Base-by-base conservation (phyloP, 345 rosid species). In the Camelina sativa region DNA sequence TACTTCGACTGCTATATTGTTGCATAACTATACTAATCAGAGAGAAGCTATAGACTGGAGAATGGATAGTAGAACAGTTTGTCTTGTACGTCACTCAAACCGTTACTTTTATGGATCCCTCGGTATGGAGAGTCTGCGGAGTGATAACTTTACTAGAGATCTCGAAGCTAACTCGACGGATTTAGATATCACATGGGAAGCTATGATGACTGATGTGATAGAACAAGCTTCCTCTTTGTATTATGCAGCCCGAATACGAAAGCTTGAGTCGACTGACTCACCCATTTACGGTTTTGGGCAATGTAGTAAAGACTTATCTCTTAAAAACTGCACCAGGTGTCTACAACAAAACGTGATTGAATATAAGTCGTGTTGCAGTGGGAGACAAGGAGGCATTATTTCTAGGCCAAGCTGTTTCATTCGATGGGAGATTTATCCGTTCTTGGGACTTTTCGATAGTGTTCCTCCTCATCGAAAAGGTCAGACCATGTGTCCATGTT, bases 221-320 rank as follows among this genome's bases (percentile, higher is more conserved):
- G 50, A 54, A 5, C n/a, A 73, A 43, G 77, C 65, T 64, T 64
- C 71, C 1, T 55, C 50, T 64, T 64, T 7, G 48, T 82, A 69
- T 69, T 88, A 56, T 3, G 87, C 85, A 0, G 65, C 69, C 3
- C 20, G 13, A 11, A 43, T 50, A 3, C 32, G 4, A 6, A 10
- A 53, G 43, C 61, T 65, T 19, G 46, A 55, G 13, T 62, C 34
- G 48, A 15, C 67, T 0, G 69, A 30, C 11, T 22, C 65, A 12
- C 46, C 3, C 0, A n/a, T 88, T 5, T 88, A 75, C 65, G 25
- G 40, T 7, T 75, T 86, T 3, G 80, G 35, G 8, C 85, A 86
- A 81, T 88, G 93, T 62, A 82, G 76, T 2, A 79, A 68, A 13
- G 89, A 86, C 56, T 2, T 86, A 11, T 73, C 84, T 13, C 7